A percentile compares a stretch with the other conserved stretches of the same genome.
Evolutionary conservation across 495 filamentous ascomycete genomes (phyloP).

Genomic region (Penicillium verhagenii): DNA sequence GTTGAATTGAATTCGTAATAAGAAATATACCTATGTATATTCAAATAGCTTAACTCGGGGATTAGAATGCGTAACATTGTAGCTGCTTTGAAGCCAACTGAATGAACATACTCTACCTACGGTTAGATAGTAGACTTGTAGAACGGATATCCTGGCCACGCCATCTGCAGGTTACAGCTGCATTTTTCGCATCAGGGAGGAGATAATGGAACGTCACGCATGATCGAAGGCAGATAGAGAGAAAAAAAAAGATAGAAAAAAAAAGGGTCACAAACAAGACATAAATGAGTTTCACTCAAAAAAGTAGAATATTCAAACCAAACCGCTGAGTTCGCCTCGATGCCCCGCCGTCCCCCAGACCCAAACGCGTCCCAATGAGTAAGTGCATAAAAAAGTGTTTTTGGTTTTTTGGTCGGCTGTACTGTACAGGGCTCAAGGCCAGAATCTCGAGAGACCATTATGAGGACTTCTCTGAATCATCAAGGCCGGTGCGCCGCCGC

Average conservation of each 20-base stretch:
- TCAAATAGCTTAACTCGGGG: background rate
- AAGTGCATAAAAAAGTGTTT: slow-evolving; percentile 31
- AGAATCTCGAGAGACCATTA: slow-evolving; percentile 23
- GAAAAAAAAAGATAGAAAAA: slow-evolving; percentile 3
- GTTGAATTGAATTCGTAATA: background rate
- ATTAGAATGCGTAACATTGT: background rate
- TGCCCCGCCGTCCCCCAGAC: slow-evolving; percentile 38
- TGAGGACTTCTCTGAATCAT: slow-evolving; percentile 49
- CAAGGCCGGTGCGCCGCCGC: slow-evolving; percentile 47
- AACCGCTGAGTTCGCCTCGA: slow-evolving; percentile 46
- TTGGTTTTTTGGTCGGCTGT: slow-evolving; percentile 35
- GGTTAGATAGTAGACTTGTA: slow-evolving; percentile 6
- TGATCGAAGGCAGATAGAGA: slow-evolving; percentile 21
- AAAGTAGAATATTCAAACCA: slow-evolving; percentile 34
- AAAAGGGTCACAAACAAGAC: slow-evolving; percentile 18
- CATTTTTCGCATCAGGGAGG: slow-evolving; percentile 13
- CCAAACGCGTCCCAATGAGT: slow-evolving; percentile 47
- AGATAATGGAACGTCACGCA: slow-evolving; percentile 24
- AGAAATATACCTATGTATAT: background rate
- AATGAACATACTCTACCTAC: slow-evolving; percentile 3
- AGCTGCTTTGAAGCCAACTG: slow-evolving; percentile 12
- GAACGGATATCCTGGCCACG: slow-evolving; percentile 10
- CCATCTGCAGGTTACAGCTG: slow-evolving; percentile 14
- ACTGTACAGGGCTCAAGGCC: slow-evolving; percentile 48
- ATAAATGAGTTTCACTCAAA: slow-evolving; percentile 21